Percentiles rank a stretch among this genome's conserved stretches.
Evolutionary conservation across 768 basidiomycete species (phyloP).

Genomic region (Chalciporus piperatus): DNA sequence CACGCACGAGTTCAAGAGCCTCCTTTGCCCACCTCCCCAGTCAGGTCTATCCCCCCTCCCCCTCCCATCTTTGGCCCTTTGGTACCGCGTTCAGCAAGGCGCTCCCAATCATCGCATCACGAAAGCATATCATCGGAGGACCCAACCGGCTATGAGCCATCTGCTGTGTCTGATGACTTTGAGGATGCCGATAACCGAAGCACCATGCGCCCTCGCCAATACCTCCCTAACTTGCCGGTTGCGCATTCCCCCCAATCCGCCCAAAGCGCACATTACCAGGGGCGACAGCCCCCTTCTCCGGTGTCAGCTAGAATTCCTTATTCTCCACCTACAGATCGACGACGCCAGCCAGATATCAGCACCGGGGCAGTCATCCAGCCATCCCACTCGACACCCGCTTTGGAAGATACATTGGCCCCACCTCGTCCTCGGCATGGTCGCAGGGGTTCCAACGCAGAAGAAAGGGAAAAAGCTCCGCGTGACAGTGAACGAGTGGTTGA

Average conservation of each 20-base stretch:
- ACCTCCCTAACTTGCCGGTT: slow-evolving; percentile 24
- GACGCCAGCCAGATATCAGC: slow-evolving; percentile 22
- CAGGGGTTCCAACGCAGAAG: slow-evolving; percentile 27
- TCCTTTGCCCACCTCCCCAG: slow-evolving; percentile 37
- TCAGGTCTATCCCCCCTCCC: slow-evolving; percentile 47
- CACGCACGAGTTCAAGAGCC: slow-evolving; percentile 59
- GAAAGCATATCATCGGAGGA: slow-evolving; percentile 70
- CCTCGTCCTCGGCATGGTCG: slow-evolving; percentile 25
- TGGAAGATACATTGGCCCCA: slow-evolving; percentile 29
- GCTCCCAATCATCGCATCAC: slow-evolving; percentile 56
- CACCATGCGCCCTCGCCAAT: slow-evolving; percentile 41
- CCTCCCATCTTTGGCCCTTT: slow-evolving; percentile 51
- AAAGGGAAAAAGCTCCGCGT: slow-evolving; percentile 22
- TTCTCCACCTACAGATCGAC: slow-evolving; percentile 25
- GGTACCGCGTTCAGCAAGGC: slow-evolving; percentile 40
- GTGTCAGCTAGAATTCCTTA: slow-evolving; percentile 28
- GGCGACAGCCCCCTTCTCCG: slow-evolving; percentile 38
- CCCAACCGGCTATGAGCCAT: slow-evolving; percentile 69
- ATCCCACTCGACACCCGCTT: slow-evolving; percentile 26
- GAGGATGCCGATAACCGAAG: slow-evolving; percentile 55
- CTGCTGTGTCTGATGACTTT: slow-evolving; percentile 49
- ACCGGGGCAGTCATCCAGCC: slow-evolving; percentile 22
- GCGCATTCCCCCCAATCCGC: slow-evolving; percentile 37
- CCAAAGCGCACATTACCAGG: slow-evolving; percentile 36
- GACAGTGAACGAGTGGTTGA: slow-evolving; percentile 24